Percentiles rank a stretch among this genome's conserved stretches.
Evolutionary conservation across 768 basidiomycete species (phyloP).

Genomic region (Nidularia pulvinata): DNA sequence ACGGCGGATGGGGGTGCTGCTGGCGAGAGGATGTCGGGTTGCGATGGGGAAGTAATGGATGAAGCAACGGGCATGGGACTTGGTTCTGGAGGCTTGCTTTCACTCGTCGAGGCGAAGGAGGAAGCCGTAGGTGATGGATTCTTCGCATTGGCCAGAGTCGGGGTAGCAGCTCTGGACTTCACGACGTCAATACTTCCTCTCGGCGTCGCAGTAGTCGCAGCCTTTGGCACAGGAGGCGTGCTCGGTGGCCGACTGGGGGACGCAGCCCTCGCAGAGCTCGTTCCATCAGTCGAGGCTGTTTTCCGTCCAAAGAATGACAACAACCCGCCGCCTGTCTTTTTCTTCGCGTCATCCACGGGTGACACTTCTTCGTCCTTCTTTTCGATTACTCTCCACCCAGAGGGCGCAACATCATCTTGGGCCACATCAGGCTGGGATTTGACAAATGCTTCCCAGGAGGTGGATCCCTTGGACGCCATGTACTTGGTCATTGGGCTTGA

Average conservation of each 20-base stretch:
- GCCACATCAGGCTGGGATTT: conserved; percentile 48
- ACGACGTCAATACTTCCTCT: conserved; percentile 5
- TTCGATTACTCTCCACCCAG: conserved; percentile 74
- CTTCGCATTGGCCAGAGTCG: neutral
- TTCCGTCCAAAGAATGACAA: conserved; percentile 72
- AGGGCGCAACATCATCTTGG: conserved; percentile 58
- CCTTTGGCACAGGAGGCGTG: neutral
- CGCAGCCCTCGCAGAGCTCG: conserved; percentile 14
- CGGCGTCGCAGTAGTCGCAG: conserved; percentile 6
- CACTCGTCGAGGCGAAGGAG: neutral
- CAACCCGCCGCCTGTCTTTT: conserved; percentile 55
- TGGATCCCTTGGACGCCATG: conserved; percentile 68
- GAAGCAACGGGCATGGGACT: neutral
- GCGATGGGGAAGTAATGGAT: conserved; percentile 1
- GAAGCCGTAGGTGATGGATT: neutral
- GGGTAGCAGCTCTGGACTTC: neutral
- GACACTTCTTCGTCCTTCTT: conserved; percentile 39
- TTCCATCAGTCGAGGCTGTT: conserved; percentile 11
- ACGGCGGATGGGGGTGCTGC: conserved; percentile 59
- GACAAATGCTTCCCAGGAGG: conserved; percentile 73
- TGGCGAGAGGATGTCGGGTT: conserved; percentile 11
- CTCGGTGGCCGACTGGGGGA: conserved; percentile 4
- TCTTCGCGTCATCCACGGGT: conserved; percentile 37
- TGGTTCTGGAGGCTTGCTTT: neutral
- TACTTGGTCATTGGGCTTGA: conserved; percentile 72